Base-by-base conservation (phyloP, 2,329 filamentous ascomycete species). In the Ascochyta fabae region DNA sequence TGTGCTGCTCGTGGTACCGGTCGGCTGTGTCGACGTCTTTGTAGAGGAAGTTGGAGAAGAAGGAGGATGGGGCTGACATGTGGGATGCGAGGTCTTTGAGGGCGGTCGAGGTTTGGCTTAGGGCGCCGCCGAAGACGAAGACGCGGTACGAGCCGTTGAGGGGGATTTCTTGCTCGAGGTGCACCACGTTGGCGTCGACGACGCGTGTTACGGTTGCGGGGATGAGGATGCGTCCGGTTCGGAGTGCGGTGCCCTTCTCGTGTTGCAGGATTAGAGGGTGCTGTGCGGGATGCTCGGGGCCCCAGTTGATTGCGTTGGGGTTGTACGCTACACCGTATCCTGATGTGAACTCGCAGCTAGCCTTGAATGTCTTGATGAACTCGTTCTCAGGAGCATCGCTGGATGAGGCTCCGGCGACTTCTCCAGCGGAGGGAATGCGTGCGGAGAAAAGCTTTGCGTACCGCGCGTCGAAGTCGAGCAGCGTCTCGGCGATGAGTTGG, bases 371-470 rank as follows among this genome's bases (percentile, higher is more conserved):
- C 78, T 89, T 89, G 71, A 96, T 86, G 72, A 97, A 96, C 10
- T 90, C 86, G 69, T 93, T 93, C 56, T 91, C 87, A 35, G 60
- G 62, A 6, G 68, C 64, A 15, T 71, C 64, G 15, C 70, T 62
- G 4, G 72, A 70, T 4, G 70, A 65, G 23, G 90, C 91, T 27
- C 86, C 86, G 43, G 86, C 83, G 9, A 94, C 88, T 72, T 93
- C 89, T 55, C 84, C 84, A 6, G 88, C 87, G 0, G 88, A 88
- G 0, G 91, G 90, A 8, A 88, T 86, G 22, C 88, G 85, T 66
- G 91, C 83, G 10, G 92, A 96, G 78, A 97, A 97, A 12, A 97
- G 83, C 68, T 92, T 92, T 47, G 93, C 91, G 72, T 96, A 97
- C 71, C 87, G 88, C 70, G 91, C 88, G 75, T 97, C 93, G 70